Evolutionary conservation across 441 rosid species (phyloP), one percentile per base, ranked within the genome.

Genomic region (Sinapis alba): DNA sequence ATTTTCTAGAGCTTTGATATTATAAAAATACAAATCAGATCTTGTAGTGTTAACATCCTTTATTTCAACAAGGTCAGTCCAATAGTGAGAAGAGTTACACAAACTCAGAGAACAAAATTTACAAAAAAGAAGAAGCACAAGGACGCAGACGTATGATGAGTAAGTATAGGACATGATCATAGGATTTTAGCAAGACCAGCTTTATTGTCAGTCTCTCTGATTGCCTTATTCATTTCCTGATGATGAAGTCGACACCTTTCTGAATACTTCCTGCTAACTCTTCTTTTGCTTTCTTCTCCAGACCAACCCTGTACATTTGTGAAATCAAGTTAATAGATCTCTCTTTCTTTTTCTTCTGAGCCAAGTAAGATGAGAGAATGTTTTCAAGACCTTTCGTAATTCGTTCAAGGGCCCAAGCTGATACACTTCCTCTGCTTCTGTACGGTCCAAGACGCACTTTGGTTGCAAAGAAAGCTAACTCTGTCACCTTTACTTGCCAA

Each of bases 251-350:
- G 2, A 83, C 64, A 18, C 92, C 95, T 83, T 89, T 87, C 74
- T 86, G 85, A 69, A 86, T 89, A 84, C 94, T 89, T 78, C 79
- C 89, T 0, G 87, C 89, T 54, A 89, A 43, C 69, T 87, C 94
- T 78, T 71, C 45, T 86, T 89, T 89, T 61, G 94, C 92, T 84
- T 86, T 89, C 81, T 86, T 89, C 81, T 83, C 90, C 85, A 86
- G 60, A 43, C 94, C 94, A 66, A 68, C 38, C 82, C 90, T 89
- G 63, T 32, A 6, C 12, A 68, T 3, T 62, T 8, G 3, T 28
- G 43, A 69, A 18, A 7, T 53, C 19, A 62, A 18, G 50, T 51
- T 57, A 5, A 13, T 7, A 23, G 9, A 32, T 9, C n/a, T 72
- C 53, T 50, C 19, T 59, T 2, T 34, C 13, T 12, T 13, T 45